A percentile compares a stretch with the other conserved stretches of the same genome.
phyloP scores from a whole-genome alignment of 768 basidiomycete species.

The Kwoniella botswanensis region DNA sequence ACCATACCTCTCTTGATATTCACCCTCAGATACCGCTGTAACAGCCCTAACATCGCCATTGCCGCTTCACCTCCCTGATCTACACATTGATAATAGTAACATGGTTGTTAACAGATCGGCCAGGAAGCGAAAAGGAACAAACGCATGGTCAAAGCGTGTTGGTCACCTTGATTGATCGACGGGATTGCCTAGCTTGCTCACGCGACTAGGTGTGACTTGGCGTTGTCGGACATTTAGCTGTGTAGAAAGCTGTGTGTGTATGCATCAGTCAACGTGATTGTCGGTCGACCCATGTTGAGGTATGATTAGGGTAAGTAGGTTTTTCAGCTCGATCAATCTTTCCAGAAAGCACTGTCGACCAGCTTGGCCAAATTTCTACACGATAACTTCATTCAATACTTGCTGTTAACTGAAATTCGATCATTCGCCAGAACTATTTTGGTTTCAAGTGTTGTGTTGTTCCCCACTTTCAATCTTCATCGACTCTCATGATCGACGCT shows the following conservation, averaged over 20 bases:
- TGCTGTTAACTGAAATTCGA: too few species aligned
- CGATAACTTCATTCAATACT: too few species aligned
- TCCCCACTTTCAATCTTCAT: background rate
- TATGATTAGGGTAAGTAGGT: too few species aligned
- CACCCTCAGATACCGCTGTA: conserved; percentile 6
- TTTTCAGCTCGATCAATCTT: too few species aligned
- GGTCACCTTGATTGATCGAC: background rate
- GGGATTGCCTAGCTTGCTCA: background rate
- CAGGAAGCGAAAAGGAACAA: background rate
- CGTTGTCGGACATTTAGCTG: background rate
- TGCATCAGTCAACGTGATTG: background rate
- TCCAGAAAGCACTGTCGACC: too few species aligned
- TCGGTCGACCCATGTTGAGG: background rate
- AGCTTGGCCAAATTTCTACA: too few species aligned
- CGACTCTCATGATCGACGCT: background rate
- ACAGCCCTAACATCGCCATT: background rate
- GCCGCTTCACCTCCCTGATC: background rate
- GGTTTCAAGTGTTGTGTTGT: background rate
- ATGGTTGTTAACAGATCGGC: too few species aligned
- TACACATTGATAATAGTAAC: too few species aligned
- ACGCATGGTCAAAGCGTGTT: background rate
- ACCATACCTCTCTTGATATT: background rate
- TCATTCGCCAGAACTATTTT: background rate
- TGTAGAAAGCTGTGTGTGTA: background rate
- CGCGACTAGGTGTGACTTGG: background rate